Evolutionary conservation across 2,329 filamentous ascomycete genomes (phyloP), one percentile per base, ranked within the genome.

Genomic region (Penicillium verrucosum): DNA sequence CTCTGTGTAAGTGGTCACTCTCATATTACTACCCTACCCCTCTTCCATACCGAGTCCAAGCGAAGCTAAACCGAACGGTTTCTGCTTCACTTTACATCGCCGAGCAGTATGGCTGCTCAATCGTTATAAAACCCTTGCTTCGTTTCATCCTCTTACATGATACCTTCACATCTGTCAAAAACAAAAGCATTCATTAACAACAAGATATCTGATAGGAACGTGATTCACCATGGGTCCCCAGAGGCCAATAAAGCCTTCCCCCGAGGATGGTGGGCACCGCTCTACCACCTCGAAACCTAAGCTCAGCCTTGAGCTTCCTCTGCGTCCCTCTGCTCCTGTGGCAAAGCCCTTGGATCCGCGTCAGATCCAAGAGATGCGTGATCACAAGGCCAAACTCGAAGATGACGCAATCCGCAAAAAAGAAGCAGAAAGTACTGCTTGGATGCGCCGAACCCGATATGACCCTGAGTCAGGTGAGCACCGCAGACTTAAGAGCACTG

Each of bases 401-500:
- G 29, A 43, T 5, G 45, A 43, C 0, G 52, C 30, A 10, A 37
- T n/a, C 2, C 37, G 37, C 29, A 55, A 38, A 14, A 51, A 43
- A 9, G 30, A 34, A 5, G 45, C 6, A 14, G 52, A 55, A 25
- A 21, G 5, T 2, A 55, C 52, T 36, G 52, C 52, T 16, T 55
- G 52, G 52, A 55, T 55, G 52, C 52, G 52, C 10, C 46, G 52
- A 36, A 27, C 30, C 0, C 30, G 38, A n/a, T 30, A 30, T 11
- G 27, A 56, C n/a, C 32, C 48, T 12, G 27, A 45, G 2, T n/a
- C 27, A 2, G 41, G 34, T 7, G 41, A 52, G 14, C 40, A 29
- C 5, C 5, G 6, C 16, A 37, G 27, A 47, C 40, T 47, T 2
- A 41, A 34, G 27, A 41, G 34, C 25, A 46, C 41, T 23, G 54